Percentiles rank a stretch among this genome's conserved stretches.
Evolutionary conservation across 805 yeast genomes (phyloP).

Genomic region (Tetrapisispora fleetii): DNA sequence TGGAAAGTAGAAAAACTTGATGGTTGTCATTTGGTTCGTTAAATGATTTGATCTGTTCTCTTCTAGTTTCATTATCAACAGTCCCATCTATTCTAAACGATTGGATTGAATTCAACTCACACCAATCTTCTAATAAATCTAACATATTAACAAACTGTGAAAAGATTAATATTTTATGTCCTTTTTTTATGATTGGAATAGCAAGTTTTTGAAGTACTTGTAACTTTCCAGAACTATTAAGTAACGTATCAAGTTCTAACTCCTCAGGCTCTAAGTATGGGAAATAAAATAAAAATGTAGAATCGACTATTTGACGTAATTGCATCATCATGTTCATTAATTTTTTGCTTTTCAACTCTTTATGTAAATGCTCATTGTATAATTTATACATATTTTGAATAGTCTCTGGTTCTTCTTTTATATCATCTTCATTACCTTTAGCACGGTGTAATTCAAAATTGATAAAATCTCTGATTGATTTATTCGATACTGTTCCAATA

Average conservation of each 20-base stretch:
- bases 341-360: conserved; percentile 40
- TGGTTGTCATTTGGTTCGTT: conserved; percentile 25
- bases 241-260: conserved; percentile 32
- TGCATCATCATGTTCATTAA: conserved; percentile 73
- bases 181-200: conserved; percentile 35
- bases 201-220: conserved; percentile 58
- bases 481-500: conserved; percentile 25
- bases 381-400: conserved; percentile 19
- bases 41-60: conserved; percentile 47
- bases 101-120: conserved; percentile 37
- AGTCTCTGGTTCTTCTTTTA: conserved; percentile 5
- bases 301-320: conserved; percentile 70
- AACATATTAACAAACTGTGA: conserved; percentile 78
- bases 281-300: conserved; percentile 74
- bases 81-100: conserved; percentile 70
- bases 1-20: conserved; percentile 64
- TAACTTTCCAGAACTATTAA: conserved; percentile 63
- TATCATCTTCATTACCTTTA: conserved; percentile 2
- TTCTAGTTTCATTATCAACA: conserved; percentile 54
- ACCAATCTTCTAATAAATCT: conserved; percentile 74
- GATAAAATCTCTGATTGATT: conserved; percentile 36
- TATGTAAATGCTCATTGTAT: conserved; percentile 28
- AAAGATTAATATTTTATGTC: conserved; percentile 71
- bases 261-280: conserved; percentile 51
- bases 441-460: conserved; percentile 25